These are phyloP conservation scores for Fragilaria crotonensis DNA, from an alignment of 108 stramenopile species.

Conservation along the genomic window DNA sequence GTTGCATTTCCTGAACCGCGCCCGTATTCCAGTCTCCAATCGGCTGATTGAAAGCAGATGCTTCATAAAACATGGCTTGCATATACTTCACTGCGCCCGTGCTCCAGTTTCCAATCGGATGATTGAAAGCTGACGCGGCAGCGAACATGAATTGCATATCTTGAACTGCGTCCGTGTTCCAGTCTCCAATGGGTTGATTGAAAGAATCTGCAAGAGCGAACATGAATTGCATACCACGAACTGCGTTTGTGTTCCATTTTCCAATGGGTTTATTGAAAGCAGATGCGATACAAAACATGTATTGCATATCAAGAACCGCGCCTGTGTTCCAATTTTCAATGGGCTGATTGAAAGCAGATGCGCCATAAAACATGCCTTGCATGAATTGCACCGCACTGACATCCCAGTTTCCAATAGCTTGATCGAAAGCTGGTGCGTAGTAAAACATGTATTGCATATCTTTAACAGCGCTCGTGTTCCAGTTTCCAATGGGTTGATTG, in stretches of 20 bases:
- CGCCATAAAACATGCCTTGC: conserved; percentile 29
- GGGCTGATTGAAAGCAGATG: too few species aligned
- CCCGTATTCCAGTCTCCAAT: conserved; percentile 8
- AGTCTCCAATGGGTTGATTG: conserved; percentile 15
- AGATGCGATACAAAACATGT: too few species aligned
- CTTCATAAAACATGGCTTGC: conserved; percentile 11
- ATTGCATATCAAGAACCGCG: too few species aligned
- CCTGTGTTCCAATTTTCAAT: too few species aligned
- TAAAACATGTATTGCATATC: conserved; percentile 27
- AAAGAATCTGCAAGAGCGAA: conserved; percentile 18
- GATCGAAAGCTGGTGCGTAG: conserved; percentile 25
- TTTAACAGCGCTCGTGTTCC: conserved; percentile 12
- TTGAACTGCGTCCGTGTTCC: conserved; percentile 24
- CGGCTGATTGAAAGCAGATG: conserved; percentile 19
- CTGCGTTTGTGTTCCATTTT: conserved; percentile 29
- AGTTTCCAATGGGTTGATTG: too few species aligned
- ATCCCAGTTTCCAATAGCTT: conserved; percentile 27
- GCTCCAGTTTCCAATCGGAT: conserved; percentile 17
- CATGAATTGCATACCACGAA: conserved; percentile 26
- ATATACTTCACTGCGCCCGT: conserved; percentile 10
- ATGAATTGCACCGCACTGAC: not conserved
- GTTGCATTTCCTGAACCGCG: conserved; percentile 2
- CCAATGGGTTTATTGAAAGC: too few species aligned
- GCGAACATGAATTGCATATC: conserved; percentile 22
- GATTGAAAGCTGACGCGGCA: conserved; percentile 13